Conservation (phyloP, 192 early-diverging fungal species). For the Geosiphon pyriformis region DNA sequence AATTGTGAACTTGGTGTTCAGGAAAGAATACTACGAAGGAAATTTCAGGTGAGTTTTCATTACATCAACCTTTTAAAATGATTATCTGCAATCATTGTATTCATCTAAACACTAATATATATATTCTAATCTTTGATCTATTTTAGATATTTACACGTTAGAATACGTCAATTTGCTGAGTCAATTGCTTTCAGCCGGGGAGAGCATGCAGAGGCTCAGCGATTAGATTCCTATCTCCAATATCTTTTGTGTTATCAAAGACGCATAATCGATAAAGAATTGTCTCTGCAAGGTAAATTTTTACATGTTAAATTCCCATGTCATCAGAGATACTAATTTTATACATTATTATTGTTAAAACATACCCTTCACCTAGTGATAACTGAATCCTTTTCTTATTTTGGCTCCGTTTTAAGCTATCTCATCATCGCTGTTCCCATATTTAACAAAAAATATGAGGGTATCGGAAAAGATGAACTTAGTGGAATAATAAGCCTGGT, state of each 20-base stretch:
- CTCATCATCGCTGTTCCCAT: conserved; percentile 78
- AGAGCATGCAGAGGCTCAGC: conserved; percentile 54
- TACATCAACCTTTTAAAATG: not conserved
- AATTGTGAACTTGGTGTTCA: conserved; percentile 68
- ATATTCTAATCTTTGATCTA: not conserved
- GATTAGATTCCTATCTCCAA: conserved; percentile 52
- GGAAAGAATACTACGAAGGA: conserved; percentile 75
- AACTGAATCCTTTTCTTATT: conserved; percentile 65
- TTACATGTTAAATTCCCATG: not conserved
- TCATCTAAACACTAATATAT: too few relatives aligned
- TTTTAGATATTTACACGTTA: conserved; percentile 59
- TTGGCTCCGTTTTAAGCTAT: conserved; percentile 77
- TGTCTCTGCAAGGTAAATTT: conserved; percentile 42
- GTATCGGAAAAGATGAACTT: conserved; percentile 58
- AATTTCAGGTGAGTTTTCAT: conserved; percentile 53
- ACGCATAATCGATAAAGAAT: conserved; percentile 50
- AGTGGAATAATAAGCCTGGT: conserved; percentile 70
- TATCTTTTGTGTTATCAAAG: conserved; percentile 49
- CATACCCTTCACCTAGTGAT: conserved; percentile 28
- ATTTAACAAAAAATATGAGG: conserved; percentile 74
- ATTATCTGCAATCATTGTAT: not conserved
- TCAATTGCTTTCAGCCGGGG: conserved; percentile 79
- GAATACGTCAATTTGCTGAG: conserved; percentile 69
- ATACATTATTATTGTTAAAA: not conserved
- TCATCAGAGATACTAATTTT: not conserved